Evolutionary conservation across 2,329 filamentous ascomycete genomes (phyloP).

Genomic region (Cladosporium oxysporum): DNA sequence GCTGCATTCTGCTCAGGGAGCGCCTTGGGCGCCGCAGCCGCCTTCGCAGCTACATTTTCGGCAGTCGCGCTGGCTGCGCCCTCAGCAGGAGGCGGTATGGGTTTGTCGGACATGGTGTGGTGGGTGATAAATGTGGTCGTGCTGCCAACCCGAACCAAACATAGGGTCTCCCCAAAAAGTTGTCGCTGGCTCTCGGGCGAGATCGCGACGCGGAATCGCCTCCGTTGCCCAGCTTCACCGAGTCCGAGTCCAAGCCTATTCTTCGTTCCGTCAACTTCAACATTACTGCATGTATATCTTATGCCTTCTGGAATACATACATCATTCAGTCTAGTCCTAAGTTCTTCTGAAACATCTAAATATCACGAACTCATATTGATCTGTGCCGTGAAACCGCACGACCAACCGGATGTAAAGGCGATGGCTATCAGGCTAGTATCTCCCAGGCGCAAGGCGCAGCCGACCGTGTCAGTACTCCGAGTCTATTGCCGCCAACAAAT

Average conservation of each 20-base stretch:
- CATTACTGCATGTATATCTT: no score
- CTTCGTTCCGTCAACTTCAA: background rate
- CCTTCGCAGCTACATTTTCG: constrained; percentile 21
- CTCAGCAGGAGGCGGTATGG: constrained; percentile 13
- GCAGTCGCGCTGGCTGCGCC: constrained; percentile 2
- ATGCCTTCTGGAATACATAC: no score
- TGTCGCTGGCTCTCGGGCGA: constrained; percentile 9
- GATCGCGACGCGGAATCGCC: constrained; percentile 9
- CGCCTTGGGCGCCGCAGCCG: constrained; percentile 34
- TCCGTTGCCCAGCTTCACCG: constrained; percentile 16
- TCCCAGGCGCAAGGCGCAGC: no score
- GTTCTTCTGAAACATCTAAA: no score
- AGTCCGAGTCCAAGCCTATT: background rate
- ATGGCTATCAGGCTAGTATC: no score
- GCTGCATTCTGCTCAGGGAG: constrained; percentile 64
- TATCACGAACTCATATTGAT: no score
- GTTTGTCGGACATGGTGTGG: constrained; percentile 16
- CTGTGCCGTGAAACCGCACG: no score
- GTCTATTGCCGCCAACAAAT: no score
- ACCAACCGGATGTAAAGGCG: no score
- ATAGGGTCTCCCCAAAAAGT: constrained; percentile 8
- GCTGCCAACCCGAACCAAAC: background rate
- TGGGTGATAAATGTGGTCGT: background rate
- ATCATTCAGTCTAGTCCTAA: no score
- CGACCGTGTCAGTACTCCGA: no score